phyloP scores from a whole-genome alignment of 371 early-diverging fungal genomes.

The Actinomucor elegans region DNA sequence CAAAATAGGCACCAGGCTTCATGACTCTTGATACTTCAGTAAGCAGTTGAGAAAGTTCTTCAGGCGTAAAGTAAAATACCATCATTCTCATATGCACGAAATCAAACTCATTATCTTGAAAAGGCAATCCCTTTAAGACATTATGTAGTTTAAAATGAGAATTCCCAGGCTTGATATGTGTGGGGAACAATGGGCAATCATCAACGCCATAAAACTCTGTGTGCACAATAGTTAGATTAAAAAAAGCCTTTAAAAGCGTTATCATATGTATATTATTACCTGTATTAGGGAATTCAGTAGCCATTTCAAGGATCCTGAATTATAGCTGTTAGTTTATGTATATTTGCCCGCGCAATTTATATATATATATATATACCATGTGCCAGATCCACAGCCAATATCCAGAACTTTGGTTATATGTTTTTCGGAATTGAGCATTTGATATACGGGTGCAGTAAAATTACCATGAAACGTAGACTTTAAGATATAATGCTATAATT shows the following conservation, averaged over 20 bases:
- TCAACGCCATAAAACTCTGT: constrained; percentile 57
- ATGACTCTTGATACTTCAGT: constrained; percentile 47
- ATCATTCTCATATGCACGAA: constrained; percentile 55
- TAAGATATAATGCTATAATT: constrained; percentile 38
- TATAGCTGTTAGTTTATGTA: not conserved
- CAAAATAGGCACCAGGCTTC: constrained; percentile 53
- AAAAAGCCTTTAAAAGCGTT: constrained; percentile 1
- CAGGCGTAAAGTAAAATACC: constrained; percentile 36
- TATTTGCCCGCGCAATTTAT: too few species aligned
- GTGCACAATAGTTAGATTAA: constrained; percentile 12
- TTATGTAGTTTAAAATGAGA: constrained; percentile 53
- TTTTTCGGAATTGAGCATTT: not conserved
- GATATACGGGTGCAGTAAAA: constrained; percentile 29
- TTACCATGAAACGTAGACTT: constrained; percentile 39
- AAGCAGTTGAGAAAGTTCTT: constrained; percentile 29
- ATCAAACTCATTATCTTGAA: constrained; percentile 53
- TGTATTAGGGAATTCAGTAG: constrained; percentile 30
- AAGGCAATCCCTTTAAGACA: constrained; percentile 52
- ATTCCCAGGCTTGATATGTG: constrained; percentile 55
- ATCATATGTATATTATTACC: constrained; percentile 13
- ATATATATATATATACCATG: constrained; percentile 42
- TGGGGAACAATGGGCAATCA: constrained; percentile 54
- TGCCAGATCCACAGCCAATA: constrained; percentile 46
- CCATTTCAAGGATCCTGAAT: constrained; percentile 30
- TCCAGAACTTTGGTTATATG: constrained; percentile 30